phyloP scores from a whole-genome alignment of 2,329 filamentous ascomycete genomes.

The Capronia epimyces region DNA sequence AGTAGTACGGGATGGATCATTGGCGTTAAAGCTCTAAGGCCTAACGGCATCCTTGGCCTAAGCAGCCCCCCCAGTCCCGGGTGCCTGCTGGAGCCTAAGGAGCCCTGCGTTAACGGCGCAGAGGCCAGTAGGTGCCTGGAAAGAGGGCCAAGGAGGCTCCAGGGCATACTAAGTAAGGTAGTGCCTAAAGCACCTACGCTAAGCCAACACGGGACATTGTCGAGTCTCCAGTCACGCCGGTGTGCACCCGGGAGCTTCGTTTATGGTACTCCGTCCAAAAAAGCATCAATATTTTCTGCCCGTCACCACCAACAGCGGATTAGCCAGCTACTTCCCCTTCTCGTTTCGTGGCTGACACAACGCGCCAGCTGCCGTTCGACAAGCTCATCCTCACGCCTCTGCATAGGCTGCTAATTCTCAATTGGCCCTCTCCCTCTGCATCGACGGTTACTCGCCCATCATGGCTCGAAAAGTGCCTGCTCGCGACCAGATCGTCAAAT shows the following conservation, averaged over 20 bases:
- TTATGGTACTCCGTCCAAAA: too few species aligned
- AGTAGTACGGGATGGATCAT: too few species aligned
- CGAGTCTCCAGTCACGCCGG: too few species aligned
- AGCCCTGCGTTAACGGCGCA: neutral
- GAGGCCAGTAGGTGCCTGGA: neutral
- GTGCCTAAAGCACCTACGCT: neutral
- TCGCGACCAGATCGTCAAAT: constrained; percentile 78
- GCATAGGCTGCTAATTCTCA: neutral
- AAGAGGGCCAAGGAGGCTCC: neutral
- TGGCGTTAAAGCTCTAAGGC: too few species aligned
- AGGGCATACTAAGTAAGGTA: too few species aligned
- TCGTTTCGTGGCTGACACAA: too few species aligned
- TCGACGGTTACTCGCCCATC: neutral
- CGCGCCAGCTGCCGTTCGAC: neutral
- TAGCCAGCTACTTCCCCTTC: too few species aligned
- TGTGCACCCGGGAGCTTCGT: too few species aligned
- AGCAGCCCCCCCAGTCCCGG: too few species aligned
- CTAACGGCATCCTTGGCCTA: too few species aligned
- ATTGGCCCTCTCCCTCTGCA: neutral
- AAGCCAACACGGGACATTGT: neutral
- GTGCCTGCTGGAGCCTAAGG: neutral
- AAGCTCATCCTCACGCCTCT: neutral
- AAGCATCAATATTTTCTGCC: neutral
- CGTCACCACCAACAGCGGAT: too few species aligned
- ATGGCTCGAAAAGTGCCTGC: constrained; percentile 49